These are phyloP conservation scores for Xerocomus potaroensis DNA, from an alignment of 768 basidiomycete genomes.

Conservation along the genomic window DNA sequence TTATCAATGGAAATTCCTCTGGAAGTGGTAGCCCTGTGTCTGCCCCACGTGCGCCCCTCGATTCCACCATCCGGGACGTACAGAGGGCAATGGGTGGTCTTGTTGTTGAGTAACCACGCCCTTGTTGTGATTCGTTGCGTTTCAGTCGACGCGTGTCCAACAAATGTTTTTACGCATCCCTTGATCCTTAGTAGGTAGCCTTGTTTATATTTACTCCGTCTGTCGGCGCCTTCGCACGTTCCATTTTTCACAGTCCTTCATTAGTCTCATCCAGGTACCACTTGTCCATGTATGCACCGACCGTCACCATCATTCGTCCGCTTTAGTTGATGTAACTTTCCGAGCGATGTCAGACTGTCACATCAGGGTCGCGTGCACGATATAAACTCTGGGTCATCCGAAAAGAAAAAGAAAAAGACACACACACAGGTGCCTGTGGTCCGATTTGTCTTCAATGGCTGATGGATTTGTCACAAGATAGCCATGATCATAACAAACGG, in stretches of 20 bases:
- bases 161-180: slow-evolving; percentile 17
- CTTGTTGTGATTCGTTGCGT: slow-evolving; percentile 9
- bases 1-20: slow-evolving; percentile 39
- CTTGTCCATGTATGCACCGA: slow-evolving; percentile 20
- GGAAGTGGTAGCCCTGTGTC: slow-evolving; percentile 31
- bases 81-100: slow-evolving; percentile 76
- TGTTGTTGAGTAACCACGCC: slow-evolving; percentile 58
- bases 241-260: slow-evolving; percentile 26
- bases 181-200: slow-evolving; percentile 17
- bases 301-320: slow-evolving; percentile 2
- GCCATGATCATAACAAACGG: slow-evolving; percentile 9
- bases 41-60: slow-evolving; percentile 38
- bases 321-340: not conserved
- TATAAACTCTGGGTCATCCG: not conserved
- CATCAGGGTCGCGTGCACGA: slow-evolving; percentile 9
- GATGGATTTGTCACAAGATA: slow-evolving; percentile 12
- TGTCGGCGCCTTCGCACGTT: slow-evolving; percentile 11
- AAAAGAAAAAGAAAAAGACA: not conserved
- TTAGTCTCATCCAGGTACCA: slow-evolving; percentile 26
- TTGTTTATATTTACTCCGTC: slow-evolving; percentile 18
- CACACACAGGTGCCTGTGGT: slow-evolving; percentile 11
- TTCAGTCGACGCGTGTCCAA: slow-evolving; percentile 19
- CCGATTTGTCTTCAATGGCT: slow-evolving; percentile 16
- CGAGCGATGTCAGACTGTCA: not conserved
- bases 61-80: slow-evolving; percentile 59